Evolutionary conservation across 148 eudicot genomes (phyloP).

Genomic region (Dysphania ambrosioides): DNA sequence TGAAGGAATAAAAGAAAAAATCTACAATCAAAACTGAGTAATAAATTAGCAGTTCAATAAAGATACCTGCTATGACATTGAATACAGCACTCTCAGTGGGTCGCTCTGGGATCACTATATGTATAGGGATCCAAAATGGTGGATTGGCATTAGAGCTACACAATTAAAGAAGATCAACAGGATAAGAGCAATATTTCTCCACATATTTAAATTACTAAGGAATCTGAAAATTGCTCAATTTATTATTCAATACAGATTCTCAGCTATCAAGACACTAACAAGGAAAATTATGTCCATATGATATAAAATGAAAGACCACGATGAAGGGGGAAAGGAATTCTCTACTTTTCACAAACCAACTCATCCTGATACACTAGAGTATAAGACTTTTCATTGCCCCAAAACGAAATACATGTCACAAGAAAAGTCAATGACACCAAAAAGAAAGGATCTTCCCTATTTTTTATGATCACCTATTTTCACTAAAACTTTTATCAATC

Average conservation of each 20-base stretch:
- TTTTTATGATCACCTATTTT: not conserved
- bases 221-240: not conserved
- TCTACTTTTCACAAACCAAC: not conserved
- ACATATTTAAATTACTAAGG: not conserved
- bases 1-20: not conserved
- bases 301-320: not conserved
- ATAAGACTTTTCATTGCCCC: not conserved
- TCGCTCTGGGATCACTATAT: conserved; percentile 92
- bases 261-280: not conserved
- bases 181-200: conserved; percentile 15
- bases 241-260: not conserved
- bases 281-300: not conserved
- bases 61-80: conserved; percentile 95
- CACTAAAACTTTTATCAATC: not conserved
- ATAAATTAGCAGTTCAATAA: not conserved
- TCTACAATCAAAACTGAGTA: not conserved
- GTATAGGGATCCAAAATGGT: conserved; percentile 99
- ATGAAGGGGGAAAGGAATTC: not conserved
- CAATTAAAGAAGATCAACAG: conserved; percentile 24
- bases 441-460: not conserved
- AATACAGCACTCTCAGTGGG: conserved; percentile 93
- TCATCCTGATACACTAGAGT: not conserved
- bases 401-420: not conserved
- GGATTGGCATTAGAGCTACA: conserved; percentile 90
- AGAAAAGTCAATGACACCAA: not conserved